phyloP scores from a whole-genome alignment of 139 green algal genomes.

The Protoeuglena noctilucae region DNA sequence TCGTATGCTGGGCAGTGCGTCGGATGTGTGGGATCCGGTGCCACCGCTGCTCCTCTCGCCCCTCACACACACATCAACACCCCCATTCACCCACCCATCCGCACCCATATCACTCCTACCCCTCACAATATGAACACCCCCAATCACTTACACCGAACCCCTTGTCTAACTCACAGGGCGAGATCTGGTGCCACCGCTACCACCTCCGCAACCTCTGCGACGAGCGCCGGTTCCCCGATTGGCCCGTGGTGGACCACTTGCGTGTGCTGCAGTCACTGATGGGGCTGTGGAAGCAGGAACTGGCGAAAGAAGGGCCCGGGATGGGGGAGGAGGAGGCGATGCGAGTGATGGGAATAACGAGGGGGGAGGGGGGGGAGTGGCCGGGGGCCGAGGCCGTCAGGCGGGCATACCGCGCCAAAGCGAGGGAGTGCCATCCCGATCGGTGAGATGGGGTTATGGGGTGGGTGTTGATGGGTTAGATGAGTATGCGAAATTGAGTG shows the following conservation, averaged over 20 bases:
- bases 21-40: constrained; percentile 18
- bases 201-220: constrained; percentile 83
- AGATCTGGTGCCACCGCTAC: constrained; percentile 86
- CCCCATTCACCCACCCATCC: no score
- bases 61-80: no score
- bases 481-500: constrained; percentile 1
- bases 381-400: background rate
- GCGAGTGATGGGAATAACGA: background rate
- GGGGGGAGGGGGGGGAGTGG: background rate
- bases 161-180: no score
- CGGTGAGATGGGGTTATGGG: background rate
- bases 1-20: no score
- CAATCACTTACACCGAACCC: no score
- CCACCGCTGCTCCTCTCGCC: no score
- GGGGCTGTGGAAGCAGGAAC: background rate
- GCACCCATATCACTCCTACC: no score
- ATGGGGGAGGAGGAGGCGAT: background rate
- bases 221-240: constrained; percentile 50
- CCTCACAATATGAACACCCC: no score
- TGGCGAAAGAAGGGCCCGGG: background rate
- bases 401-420: background rate
- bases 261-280: constrained; percentile 59
- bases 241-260: constrained; percentile 68
- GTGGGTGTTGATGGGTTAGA: background rate
- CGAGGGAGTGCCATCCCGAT: constrained; percentile 1